Conservation (phyloP, 345 rosid species). For the Erucastrum elatum region DNA sequence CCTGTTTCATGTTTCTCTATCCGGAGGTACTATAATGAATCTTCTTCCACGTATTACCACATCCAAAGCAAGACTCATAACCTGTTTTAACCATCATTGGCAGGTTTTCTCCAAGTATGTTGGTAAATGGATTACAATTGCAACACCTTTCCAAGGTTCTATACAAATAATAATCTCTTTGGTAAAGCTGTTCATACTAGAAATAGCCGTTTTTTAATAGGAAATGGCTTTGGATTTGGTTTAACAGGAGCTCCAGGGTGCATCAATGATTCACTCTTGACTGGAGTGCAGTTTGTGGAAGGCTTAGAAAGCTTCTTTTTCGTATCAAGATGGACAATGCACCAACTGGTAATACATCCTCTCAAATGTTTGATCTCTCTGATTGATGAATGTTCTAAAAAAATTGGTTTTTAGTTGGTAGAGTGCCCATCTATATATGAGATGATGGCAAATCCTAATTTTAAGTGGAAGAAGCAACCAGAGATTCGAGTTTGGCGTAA, state of each 20-base stretch:
- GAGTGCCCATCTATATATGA: constrained; percentile 92
- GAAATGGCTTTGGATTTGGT: constrained; percentile 25
- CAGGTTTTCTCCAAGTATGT: constrained; percentile 78
- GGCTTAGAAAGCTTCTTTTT: constrained; percentile 84
- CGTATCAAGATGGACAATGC: constrained; percentile 91
- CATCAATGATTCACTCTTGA: constrained; percentile 80
- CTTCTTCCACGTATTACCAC: background rate
- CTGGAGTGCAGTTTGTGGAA: constrained; percentile 91
- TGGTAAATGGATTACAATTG: constrained; percentile 85
- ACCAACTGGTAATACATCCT: constrained; percentile 67
- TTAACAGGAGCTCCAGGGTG: constrained; percentile 86
- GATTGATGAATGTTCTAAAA: constrained; percentile 19
- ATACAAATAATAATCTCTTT: background rate
- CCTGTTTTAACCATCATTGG: constrained; percentile 22
- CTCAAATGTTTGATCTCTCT: background rate
- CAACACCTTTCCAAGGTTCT: constrained; percentile 88
- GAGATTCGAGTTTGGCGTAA: constrained; percentile 73
- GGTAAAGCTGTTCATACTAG: background rate
- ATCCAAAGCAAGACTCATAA: background rate
- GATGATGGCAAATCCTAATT: constrained; percentile 84
- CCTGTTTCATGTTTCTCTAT: constrained; percentile 72
- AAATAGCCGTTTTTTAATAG: background rate
- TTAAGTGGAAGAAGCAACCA: constrained; percentile 67
- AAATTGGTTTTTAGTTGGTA: constrained; percentile 54
- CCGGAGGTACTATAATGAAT: constrained; percentile 49